Base-by-base conservation (phyloP, 345 rosid genomes). In the Populus nigra region DNA sequence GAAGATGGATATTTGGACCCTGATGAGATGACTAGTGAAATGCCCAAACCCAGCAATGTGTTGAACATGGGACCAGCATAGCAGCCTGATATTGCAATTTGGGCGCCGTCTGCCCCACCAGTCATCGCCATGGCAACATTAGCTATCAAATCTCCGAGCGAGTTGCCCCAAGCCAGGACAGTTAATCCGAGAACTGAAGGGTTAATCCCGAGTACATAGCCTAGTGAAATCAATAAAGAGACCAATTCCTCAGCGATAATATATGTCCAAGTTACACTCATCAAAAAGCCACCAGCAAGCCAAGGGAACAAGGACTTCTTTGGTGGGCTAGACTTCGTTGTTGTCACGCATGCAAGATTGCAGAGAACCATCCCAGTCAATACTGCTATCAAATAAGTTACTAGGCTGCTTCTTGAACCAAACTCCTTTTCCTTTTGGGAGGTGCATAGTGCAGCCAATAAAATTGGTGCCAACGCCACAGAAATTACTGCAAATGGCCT, bases 101-200 rank as follows among this genome's bases (percentile, higher is more conserved):
- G 98, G 41, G 82, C 89, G 65, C 99, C 96, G 27, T 92, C 90
- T 25, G 87, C 73, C 23, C 98, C 99, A 36, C 92, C 96, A 55
- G 91, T 86, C 39, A 89, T 3, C 0, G 97, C 93, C 98, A 96
- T 86, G 0, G 99, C 88, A 38, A 88, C 88, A 41, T 93, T 93
- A 1, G 97, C 88, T 65, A 92, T 88, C 72, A 96, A 83, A 82
- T 96, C 99, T n/a, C 99, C 98, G 0, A 91, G 83, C 2, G 98
- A 95, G 22, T 95, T 95, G 9, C 99, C 99, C 98, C 99, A 93
- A 2, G 98, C 98, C 31, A 96, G 92, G 78, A 96, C 91, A 5
- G 98, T 96, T 3, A 96, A 81, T 23, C 98, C 98, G 23, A 93
- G 81, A 77, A 92, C 86, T 12, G 99, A 93, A 76, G 98, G 94